These are phyloP conservation scores for Dendrothele bispora DNA, from an alignment of 768 basidiomycete species.

Conservation along the genomic window DNA sequence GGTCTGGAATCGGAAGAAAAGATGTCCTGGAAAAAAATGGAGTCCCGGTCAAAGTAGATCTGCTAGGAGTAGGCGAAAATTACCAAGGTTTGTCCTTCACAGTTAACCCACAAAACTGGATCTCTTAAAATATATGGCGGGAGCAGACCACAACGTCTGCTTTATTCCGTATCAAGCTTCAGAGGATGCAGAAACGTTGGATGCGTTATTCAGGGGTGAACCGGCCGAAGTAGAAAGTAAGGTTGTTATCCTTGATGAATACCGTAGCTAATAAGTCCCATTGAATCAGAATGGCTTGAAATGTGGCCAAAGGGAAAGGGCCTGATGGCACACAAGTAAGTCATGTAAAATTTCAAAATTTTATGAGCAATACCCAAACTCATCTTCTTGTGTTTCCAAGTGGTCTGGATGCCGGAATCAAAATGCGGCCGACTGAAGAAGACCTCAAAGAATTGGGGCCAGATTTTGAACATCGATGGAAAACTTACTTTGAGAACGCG, in stretches of 20 bases:
- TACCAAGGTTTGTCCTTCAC: constrained; percentile 21
- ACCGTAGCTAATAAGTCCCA: too few relatives aligned
- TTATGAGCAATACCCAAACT: too few relatives aligned
- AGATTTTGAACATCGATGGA: constrained; percentile 34
- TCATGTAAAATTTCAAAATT: too few relatives aligned
- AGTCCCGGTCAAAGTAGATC: constrained; percentile 39
- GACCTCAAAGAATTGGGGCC: constrained; percentile 37
- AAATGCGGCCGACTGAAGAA: constrained; percentile 33
- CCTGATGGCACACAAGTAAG: too few relatives aligned
- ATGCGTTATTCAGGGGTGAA: constrained; percentile 29
- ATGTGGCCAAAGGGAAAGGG: too few relatives aligned
- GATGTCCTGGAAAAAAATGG: constrained; percentile 33
- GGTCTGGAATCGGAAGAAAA: constrained; percentile 50
- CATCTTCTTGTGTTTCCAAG: constrained; percentile 14
- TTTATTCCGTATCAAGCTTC: constrained; percentile 27
- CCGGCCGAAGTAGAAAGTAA: constrained; percentile 23
- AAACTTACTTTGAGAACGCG: constrained; percentile 29
- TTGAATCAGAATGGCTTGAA: too few relatives aligned
- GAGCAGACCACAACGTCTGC: constrained; percentile 26
- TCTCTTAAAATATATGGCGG: not conserved
- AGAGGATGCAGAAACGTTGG: constrained; percentile 30
- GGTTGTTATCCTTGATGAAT: constrained; percentile 6
- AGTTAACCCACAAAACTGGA: not conserved
- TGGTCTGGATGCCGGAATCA: constrained; percentile 36
- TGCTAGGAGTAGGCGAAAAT: constrained; percentile 58